A percentile compares a stretch with the other conserved stretches of the same genome.
These are phyloP conservation scores for Tulasnella sp. DNA, from an alignment of 768 basidiomycete species.

Conservation along the genomic window DNA sequence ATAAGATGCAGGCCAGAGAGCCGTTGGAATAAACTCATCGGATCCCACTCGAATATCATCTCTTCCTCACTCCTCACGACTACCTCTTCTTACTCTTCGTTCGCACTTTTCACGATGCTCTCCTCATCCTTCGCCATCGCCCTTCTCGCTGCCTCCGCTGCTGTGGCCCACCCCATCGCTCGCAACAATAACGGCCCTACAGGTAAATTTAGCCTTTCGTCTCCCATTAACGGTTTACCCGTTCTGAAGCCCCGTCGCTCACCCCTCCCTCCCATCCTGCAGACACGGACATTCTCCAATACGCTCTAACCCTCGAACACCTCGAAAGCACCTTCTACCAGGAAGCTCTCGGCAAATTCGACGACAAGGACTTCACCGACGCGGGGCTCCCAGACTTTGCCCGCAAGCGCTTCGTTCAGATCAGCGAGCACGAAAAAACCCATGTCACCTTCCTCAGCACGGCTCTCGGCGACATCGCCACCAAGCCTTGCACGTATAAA, in stretches of 20 bases:
- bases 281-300: conserved; percentile 18
- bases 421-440: conserved; percentile 37
- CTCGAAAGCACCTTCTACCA: conserved; percentile 43
- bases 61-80: not conserved
- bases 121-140: not conserved
- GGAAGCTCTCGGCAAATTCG: conserved; percentile 40
- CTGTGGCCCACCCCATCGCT: not conserved
- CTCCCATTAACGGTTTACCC: not conserved
- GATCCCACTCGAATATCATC: not conserved
- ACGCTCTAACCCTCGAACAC: conserved; percentile 40
- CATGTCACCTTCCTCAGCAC: conserved; percentile 36
- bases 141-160: not conserved
- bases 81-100: not conserved
- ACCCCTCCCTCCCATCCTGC: not conserved
- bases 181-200: not conserved
- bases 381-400: conserved; percentile 37
- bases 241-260: not conserved
- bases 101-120: not conserved
- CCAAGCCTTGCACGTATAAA: conserved; percentile 38
- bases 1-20: not conserved
- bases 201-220: not conserved
- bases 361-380: conserved; percentile 35
- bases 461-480: conserved; percentile 34
- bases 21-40: not conserved
- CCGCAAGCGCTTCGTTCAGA: conserved; percentile 32